These are phyloP conservation scores for Tuber melanosporum DNA, from an alignment of 495 filamentous ascomycete genomes.

Conservation along the genomic window DNA sequence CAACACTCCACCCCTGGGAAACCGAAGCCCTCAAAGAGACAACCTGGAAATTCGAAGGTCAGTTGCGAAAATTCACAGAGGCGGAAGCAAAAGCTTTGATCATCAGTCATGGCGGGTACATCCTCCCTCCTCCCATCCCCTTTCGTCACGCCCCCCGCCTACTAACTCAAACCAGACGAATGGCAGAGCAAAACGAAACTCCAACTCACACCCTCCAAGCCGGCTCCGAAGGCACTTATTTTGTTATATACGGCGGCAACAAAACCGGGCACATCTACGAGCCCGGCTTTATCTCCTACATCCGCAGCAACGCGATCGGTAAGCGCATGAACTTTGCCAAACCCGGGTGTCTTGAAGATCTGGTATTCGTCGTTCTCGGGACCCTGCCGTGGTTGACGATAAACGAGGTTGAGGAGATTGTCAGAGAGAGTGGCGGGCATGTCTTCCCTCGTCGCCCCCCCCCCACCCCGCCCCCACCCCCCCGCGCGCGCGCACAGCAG, in stretches of 20 bases:
- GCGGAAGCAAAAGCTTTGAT: not conserved
- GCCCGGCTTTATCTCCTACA: not conserved
- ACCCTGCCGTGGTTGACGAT: not conserved
- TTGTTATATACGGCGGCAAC: not conserved
- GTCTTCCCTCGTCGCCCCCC: not conserved
- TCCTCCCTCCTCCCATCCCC: not conserved
- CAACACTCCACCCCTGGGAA: slow-evolving; percentile 3
- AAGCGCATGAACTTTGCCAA: slow-evolving; percentile 1
- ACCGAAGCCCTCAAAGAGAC: not conserved
- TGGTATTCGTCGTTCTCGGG: not conserved
- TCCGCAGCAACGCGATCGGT: not conserved
- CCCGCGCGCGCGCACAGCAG: not conserved
- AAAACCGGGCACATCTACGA: not conserved
- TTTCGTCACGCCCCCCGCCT: not conserved
- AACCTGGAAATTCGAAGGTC: not conserved
- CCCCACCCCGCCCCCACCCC: too few relatives aligned
- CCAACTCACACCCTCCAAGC: not conserved
- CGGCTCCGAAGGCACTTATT: not conserved
- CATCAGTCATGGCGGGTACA: not conserved
- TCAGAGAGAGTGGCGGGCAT: not conserved
- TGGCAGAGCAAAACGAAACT: not conserved
- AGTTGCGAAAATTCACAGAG: not conserved
- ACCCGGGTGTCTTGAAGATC: not conserved
- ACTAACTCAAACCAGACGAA: not conserved
- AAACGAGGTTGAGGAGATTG: not conserved